phyloP scores from a whole-genome alignment of 164 flowering plant genomes.

The Kalanchoe fedtschenkoi region DNA sequence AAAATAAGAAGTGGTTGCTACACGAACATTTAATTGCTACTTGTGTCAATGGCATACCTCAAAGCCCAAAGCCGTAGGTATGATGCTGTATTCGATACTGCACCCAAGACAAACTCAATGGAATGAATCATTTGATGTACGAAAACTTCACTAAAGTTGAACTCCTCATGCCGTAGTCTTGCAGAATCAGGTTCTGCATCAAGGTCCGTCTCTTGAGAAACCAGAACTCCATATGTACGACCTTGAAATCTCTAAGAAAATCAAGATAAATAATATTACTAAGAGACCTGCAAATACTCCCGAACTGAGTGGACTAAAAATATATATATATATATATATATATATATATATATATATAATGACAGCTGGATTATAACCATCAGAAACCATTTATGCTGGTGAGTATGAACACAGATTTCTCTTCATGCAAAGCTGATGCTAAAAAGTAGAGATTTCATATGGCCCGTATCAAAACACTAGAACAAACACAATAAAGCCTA shows the following conservation, averaged over 20 bases:
- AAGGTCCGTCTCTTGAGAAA: constrained; percentile 65
- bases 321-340: too few relatives aligned
- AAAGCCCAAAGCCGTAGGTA: constrained; percentile 96
- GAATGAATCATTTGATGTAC: constrained; percentile 97
- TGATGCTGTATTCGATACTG: constrained; percentile 95
- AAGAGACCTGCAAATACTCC: too few relatives aligned
- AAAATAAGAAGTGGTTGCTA: constrained; percentile 2
- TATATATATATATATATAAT: too few relatives aligned
- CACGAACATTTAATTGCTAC: neutral
- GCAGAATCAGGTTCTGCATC: constrained; percentile 84
- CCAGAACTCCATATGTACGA: constrained; percentile 72
- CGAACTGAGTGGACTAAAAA: too few relatives aligned
- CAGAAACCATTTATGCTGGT: neutral
- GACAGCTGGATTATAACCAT: neutral
- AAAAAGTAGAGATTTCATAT: neutral
- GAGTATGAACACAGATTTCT: too few relatives aligned
- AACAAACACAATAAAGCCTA: neutral
- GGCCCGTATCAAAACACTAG: neutral
- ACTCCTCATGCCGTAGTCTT: constrained; percentile 63
- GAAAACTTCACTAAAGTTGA: constrained; percentile 81
- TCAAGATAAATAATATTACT: neutral
- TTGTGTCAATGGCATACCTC: constrained; percentile 31
- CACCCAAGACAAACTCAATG: constrained; percentile 83
- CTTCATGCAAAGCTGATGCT: neutral
- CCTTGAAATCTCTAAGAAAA: constrained; percentile 83